Conservation (phyloP, 2,329 filamentous ascomycete species). For the Pseudocercospora musae region DNA sequence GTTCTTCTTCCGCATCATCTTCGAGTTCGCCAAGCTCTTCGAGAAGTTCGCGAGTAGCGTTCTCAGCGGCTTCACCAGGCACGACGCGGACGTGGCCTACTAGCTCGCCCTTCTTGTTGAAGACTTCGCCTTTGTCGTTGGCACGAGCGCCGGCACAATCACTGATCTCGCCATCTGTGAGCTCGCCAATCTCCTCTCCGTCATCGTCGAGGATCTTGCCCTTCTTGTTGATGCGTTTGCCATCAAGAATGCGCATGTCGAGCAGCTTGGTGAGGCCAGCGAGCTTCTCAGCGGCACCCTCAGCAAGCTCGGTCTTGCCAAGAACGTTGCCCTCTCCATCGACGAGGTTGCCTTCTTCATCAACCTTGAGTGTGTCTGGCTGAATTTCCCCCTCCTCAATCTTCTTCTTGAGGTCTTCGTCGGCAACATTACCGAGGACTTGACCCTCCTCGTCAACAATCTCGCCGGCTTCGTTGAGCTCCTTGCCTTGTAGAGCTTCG, state of each 20-base stretch:
- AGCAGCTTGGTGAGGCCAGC: constrained; percentile 39
- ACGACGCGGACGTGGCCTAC: constrained; percentile 49
- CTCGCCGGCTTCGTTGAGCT: constrained; percentile 50
- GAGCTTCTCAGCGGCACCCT: constrained; percentile 48
- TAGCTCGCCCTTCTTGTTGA: constrained; percentile 51
- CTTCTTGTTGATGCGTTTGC: constrained; percentile 58
- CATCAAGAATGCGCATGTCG: constrained; percentile 48
- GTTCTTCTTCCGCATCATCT: constrained; percentile 33
- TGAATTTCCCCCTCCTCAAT: constrained; percentile 40
- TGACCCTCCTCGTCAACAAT: constrained; percentile 50
- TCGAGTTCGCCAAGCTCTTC: constrained; percentile 47
- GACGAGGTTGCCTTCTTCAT: constrained; percentile 51
- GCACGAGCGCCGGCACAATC: constrained; percentile 47
- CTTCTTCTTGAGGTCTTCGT: constrained; percentile 42
- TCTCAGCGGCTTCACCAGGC: constrained; percentile 50
- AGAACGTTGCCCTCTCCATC: constrained; percentile 51
- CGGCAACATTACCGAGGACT: constrained; percentile 49
- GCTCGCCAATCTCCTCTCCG: constrained; percentile 51
- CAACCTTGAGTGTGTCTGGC: constrained; percentile 49
- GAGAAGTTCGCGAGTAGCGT: constrained; percentile 48
- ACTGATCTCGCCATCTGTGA: constrained; percentile 45
- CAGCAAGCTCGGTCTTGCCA: constrained; percentile 50
- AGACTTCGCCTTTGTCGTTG: constrained; percentile 51
- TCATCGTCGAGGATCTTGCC: constrained; percentile 52
- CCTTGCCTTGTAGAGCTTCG: constrained; percentile 51